Evolutionary conservation across 2,329 filamentous ascomycete genomes (phyloP).

Genomic region (Colletotrichum neosansevieriae): DNA sequence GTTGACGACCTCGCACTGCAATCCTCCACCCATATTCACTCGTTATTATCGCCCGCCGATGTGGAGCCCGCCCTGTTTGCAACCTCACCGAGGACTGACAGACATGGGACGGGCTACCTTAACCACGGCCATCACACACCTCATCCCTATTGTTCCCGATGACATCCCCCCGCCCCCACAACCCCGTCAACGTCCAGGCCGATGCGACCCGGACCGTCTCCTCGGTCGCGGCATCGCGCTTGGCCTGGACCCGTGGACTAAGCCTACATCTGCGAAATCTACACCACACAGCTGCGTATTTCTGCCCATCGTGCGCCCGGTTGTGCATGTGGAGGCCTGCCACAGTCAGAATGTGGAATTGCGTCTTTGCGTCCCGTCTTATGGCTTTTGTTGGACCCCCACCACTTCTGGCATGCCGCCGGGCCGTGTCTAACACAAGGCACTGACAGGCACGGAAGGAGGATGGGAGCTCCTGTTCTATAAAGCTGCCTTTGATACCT

Average conservation of each 20-base stretch:
- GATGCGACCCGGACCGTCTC: conserved; percentile 36
- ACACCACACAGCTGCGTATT: conserved; percentile 18
- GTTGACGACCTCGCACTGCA: not conserved
- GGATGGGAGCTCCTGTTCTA: conserved; percentile 26
- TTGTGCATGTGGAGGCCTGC: conserved; percentile 31
- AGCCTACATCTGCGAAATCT: conserved; percentile 3
- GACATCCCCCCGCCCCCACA: conserved; percentile 33
- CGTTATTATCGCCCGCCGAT: conserved; percentile 3
- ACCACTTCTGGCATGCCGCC: conserved; percentile 28
- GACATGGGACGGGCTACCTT: conserved; percentile 28
- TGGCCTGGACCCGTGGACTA: conserved; percentile 28
- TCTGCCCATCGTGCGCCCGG: conserved; percentile 28
- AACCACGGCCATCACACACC: conserved; percentile 24
- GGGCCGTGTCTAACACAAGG: conserved; percentile 31
- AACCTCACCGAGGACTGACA: conserved; percentile 28
- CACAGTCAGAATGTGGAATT: conserved; percentile 28
- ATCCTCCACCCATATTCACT: not conserved
- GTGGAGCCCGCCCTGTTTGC: conserved; percentile 7
- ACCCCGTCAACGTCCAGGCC: conserved; percentile 22
- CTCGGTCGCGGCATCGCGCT: conserved; percentile 33
- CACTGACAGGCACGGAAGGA: conserved; percentile 25
- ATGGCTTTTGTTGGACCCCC: conserved; percentile 39
- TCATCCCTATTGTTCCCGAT: conserved; percentile 41
- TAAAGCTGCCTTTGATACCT: conserved; percentile 36
- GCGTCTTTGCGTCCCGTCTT: conserved; percentile 28